A percentile compares a stretch with the other conserved stretches of the same genome.
These are phyloP conservation scores for Crepidotus variabilis DNA, from an alignment of 768 basidiomycete species.

Conservation along the genomic window DNA sequence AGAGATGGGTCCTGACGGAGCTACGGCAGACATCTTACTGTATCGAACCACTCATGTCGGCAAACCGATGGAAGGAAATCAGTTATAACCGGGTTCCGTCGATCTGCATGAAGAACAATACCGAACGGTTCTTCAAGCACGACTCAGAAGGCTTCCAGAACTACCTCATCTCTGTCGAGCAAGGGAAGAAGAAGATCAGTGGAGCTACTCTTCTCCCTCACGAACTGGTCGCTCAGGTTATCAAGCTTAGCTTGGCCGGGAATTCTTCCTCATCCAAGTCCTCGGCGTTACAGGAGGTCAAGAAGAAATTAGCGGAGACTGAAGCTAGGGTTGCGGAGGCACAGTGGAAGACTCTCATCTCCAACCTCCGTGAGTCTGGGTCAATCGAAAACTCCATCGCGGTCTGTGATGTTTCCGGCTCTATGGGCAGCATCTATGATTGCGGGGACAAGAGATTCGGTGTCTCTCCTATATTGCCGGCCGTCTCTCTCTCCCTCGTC, in stretches of 20 bases:
- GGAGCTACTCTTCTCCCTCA: slow-evolving; percentile 71
- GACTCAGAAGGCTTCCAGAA: slow-evolving; percentile 55
- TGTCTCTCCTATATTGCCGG: slow-evolving; percentile 51
- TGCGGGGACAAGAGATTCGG: background rate
- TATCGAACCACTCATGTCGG: slow-evolving; percentile 62
- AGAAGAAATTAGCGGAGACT: slow-evolving; percentile 27
- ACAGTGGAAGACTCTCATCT: slow-evolving; percentile 64
- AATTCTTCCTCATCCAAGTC: slow-evolving; percentile 9
- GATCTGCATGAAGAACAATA: slow-evolving; percentile 59
- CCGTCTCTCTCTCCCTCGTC: slow-evolving; percentile 63
- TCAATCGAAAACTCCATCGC: slow-evolving; percentile 61
- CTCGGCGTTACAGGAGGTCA: slow-evolving; percentile 21
- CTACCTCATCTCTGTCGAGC: slow-evolving; percentile 55
- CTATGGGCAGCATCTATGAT: slow-evolving; percentile 46
- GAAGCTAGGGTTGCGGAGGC: slow-evolving; percentile 48
- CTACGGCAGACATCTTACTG: slow-evolving; percentile 42
- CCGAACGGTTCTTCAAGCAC: slow-evolving; percentile 48
- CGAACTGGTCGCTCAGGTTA: slow-evolving; percentile 44
- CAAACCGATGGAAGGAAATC: slow-evolving; percentile 55
- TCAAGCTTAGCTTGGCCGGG: slow-evolving; percentile 1
- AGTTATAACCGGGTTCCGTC: slow-evolving; percentile 58
- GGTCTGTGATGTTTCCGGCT: slow-evolving; percentile 72
- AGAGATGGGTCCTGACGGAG: slow-evolving; percentile 55
- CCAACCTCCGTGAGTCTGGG: slow-evolving; percentile 48
- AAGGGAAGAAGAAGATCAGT: slow-evolving; percentile 51